A percentile compares a stretch with the other conserved stretches of the same genome.
Conservation (phyloP, 179 eudicot species). For the Silene coronaria region DNA sequence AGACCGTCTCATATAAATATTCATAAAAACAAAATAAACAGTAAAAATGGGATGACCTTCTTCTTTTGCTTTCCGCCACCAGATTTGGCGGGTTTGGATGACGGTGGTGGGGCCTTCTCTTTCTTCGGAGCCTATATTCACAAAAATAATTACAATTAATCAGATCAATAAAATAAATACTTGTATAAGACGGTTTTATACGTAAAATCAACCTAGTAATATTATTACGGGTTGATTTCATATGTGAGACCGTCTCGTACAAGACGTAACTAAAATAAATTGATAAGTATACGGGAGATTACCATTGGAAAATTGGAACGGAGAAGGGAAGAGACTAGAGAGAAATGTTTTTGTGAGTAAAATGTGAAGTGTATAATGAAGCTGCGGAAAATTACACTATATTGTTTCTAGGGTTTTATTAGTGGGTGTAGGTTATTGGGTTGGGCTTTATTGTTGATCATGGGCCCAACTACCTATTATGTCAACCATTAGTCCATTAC, state of each 20-base stretch:
- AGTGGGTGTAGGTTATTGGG: not conserved
- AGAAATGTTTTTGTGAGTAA: not conserved
- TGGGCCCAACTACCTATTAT: not conserved
- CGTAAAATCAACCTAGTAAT: too few relatives aligned
- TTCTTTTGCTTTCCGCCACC: conserved; percentile 96
- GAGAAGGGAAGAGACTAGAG: not conserved
- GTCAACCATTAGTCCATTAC: too few relatives aligned
- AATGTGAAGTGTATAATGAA: not conserved
- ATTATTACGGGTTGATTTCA: not conserved
- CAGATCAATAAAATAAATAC: not conserved
- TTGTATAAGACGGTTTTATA: too few relatives aligned
- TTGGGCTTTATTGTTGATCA: not conserved
- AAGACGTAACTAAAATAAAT: not conserved
- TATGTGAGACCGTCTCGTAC: not conserved
- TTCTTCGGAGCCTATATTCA: conserved; percentile 70
- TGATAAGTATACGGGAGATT: not conserved
- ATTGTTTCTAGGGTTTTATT: not conserved
- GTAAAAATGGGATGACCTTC: conserved; percentile 39
- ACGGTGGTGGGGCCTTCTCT: conserved; percentile 70
- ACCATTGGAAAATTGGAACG: not conserved
- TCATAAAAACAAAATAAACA: not conserved
- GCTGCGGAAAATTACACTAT: not conserved
- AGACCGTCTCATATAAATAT: too few relatives aligned
- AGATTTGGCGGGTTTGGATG: conserved; percentile 84
- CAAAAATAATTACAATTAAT: not conserved